Base-by-base conservation (phyloP, 441 rosid species). In the Dalechampia spathulata region DNA sequence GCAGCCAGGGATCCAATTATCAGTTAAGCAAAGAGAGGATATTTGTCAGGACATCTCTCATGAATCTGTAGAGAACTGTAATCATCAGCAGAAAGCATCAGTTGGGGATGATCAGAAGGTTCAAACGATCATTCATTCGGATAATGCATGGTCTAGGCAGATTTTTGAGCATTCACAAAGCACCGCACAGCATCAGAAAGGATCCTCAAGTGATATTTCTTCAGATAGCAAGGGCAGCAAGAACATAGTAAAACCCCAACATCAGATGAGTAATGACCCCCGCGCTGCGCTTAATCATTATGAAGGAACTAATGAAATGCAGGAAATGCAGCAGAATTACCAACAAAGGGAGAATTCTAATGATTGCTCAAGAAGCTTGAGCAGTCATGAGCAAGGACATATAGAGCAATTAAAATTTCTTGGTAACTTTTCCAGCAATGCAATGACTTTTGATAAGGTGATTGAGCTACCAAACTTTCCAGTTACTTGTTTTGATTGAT, bases 381-480 rank as follows among this genome's bases (percentile, higher is more conserved):
- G 47, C 44, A 47, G 66, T 27, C 57, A 28, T 10, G 68, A 63
- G 23, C 66, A 67, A 65, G 72, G 72, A 57, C 57, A 63, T 53
- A 40, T 43, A 37, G 68, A 52, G 36, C 76, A 61, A 59, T 62
- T 58, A 17, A 72, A 71, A 52, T 49, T 66, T 51, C 30, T 55
- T 49, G 67, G 61, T 60, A 65, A 61, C 60, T 41, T 49, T 56
- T 55, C 80, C 52, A 44, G 63, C 56, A 63, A 20, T 41, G 27
- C 65, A 30, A 43, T 58, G 25, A 62, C 55, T 62, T 56, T 69
- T 49, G 69, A 66, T 42, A 69, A 78, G 78, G 80, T 78, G 55
- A 68, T 46, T 41, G 46, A 14, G 52, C 21, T 44, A 25, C 41
- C 52, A 23, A 14, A 16, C 17, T 13, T 55, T 27, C 14, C 1